Percentiles rank a stretch among this genome's conserved stretches.
Conservation (phyloP, 306 rosid genomes). For the Prunus mume region DNA sequence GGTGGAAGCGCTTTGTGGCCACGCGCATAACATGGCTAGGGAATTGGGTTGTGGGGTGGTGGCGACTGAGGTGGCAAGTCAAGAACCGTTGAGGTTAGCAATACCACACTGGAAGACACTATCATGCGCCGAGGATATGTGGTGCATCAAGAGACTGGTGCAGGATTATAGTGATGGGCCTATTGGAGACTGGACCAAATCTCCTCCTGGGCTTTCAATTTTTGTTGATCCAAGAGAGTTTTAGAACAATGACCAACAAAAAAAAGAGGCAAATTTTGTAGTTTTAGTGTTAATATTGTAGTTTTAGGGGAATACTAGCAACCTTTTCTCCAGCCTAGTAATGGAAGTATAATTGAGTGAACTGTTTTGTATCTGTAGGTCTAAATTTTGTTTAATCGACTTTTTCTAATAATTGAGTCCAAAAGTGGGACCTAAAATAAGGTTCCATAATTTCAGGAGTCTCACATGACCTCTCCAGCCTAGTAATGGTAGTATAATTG, state of each 20-base stretch:
- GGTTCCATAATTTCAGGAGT: too few species aligned
- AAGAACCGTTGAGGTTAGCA: slow-evolving; percentile 52
- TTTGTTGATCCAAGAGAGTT: slow-evolving; percentile 86
- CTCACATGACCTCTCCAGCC: too few species aligned
- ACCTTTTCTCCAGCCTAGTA: too few species aligned
- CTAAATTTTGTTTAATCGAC: too few species aligned
- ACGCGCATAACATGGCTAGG: slow-evolving; percentile 62
- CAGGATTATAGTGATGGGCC: slow-evolving; percentile 66
- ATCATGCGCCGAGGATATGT: slow-evolving; percentile 59
- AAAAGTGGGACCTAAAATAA: too few species aligned
- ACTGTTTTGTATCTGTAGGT: too few species aligned
- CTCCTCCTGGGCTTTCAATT: slow-evolving; percentile 55
- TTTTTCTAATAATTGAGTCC: too few species aligned
- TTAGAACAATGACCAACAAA: background rate
- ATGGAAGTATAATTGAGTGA: too few species aligned
- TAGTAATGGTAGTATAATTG: too few species aligned
- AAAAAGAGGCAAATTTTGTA: background rate
- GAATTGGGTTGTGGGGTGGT: slow-evolving; percentile 59
- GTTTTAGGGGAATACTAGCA: too few species aligned
- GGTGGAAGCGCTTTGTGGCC: slow-evolving; percentile 48
- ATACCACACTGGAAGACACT: slow-evolving; percentile 73
- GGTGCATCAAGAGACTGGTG: slow-evolving; percentile 71
- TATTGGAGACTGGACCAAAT: slow-evolving; percentile 79
- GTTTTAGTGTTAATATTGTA: background rate
- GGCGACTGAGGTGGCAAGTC: slow-evolving; percentile 60